These are phyloP conservation scores for Candida gorgasii DNA, from an alignment of 805 yeast genomes.

Conservation along the genomic window DNA sequence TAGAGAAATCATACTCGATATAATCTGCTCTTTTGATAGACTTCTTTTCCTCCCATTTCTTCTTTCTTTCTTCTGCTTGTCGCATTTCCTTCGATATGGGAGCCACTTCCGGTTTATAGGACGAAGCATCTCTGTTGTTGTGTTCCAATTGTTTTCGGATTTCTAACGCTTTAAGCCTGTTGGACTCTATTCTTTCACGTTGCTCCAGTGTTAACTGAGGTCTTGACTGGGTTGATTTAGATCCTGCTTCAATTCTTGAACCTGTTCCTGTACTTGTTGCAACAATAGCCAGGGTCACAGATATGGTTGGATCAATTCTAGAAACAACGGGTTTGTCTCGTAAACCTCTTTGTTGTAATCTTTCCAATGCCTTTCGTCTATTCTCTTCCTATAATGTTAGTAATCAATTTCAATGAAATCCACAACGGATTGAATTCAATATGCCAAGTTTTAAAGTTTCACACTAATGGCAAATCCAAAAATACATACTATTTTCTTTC, in stretches of 20 bases:
- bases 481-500: slow-evolving; percentile 35
- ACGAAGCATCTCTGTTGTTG: slow-evolving; percentile 40
- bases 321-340: slow-evolving; percentile 10
- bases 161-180: slow-evolving; percentile 55
- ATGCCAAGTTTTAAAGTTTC: slow-evolving; percentile 8
- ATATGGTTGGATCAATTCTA: slow-evolving; percentile 7
- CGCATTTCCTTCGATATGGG: slow-evolving; percentile 12
- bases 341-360: slow-evolving; percentile 48
- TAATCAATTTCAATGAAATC: slow-evolving; percentile 3
- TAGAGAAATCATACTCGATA: slow-evolving; percentile 83
- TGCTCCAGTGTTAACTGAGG: slow-evolving; percentile 48
- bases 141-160: slow-evolving; percentile 34
- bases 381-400: slow-evolving; percentile 54
- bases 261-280: slow-evolving; percentile 5
- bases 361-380: slow-evolving; percentile 60
- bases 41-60: slow-evolving; percentile 19
- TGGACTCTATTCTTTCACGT: slow-evolving; percentile 47
- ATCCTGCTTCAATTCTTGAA: no score
- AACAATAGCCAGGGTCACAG: slow-evolving; percentile 3
- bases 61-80: slow-evolving; percentile 9
- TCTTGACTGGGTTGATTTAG: slow-evolving; percentile 7
- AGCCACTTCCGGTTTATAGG: slow-evolving; percentile 13
- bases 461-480: neutral
- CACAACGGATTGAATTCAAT: no score
- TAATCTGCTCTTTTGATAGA: slow-evolving; percentile 61